Base-by-base conservation (phyloP, 78 protist species). In the Bodo saltans region DNA sequence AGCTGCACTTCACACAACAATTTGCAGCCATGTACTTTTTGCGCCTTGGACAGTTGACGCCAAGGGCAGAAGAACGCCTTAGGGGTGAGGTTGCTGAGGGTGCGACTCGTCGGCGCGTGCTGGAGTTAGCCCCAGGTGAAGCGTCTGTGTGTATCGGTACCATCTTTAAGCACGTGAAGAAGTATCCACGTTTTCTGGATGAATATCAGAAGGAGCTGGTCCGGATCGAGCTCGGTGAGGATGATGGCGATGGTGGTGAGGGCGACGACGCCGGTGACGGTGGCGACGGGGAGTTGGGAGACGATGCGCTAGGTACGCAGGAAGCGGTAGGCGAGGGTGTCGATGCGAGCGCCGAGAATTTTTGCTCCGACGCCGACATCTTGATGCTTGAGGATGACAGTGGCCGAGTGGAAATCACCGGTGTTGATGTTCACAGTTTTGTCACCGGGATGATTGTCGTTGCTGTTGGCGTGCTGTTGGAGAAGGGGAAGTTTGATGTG, bases 111-210 rank as follows among this genome's bases (percentile, higher is more conserved):
- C 25, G 12, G 32, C 72, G 88, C 70, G 70, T 85, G 38, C 53
- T 72, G 67, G 11, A 83, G 42, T 3, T 75, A 68, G 21, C 1
- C 23, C 74, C 11, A 21, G 79, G 41, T 2, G 8, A 30, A 29
- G 33, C 26, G 0, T 11, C 37, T 32, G 2, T 68, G 32, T 17
- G 8, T 0, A 42, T 87, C 1, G 90, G 90, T 47, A 83, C 87
- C 32, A 60, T 87, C 47, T 87, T 75, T 47, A 87, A 87, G 72
- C 71, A 87, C 42, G 83, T 87, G 90, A 0, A 8, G 4, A n/a
- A 12, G n/a, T 79, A 82, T 41, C 86, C 90, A 4, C 35, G 11
- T 68, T 33, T 83, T 42, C 67, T 87, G 40, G 27, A 40, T 17
- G 73, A 79, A 30, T 35, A 79, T 30, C 39, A 8, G 0, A 26